Conservation (phyloP, 176 grass and related monocot species). For the Saccharum spontaneum region DNA sequence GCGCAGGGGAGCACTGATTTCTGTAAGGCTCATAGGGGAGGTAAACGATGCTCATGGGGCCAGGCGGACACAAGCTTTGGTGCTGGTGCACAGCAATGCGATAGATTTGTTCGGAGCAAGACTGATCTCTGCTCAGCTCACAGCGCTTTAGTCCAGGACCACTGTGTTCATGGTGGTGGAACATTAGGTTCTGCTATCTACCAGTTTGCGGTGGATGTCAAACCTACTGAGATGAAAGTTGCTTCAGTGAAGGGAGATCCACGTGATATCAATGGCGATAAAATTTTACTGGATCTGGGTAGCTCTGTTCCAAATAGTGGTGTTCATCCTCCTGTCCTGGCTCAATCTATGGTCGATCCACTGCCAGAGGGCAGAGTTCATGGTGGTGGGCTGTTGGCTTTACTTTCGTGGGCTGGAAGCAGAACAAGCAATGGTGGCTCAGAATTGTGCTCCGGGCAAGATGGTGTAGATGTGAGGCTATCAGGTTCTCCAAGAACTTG, state of each 20-base stretch:
- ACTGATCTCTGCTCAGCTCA: constrained; percentile 62
- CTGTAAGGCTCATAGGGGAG: constrained; percentile 83
- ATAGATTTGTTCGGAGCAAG: constrained; percentile 71
- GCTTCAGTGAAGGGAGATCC: constrained; percentile 28
- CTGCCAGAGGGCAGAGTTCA: constrained; percentile 83
- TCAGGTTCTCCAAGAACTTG: constrained; percentile 24
- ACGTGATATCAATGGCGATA: background rate
- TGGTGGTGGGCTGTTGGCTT: constrained; percentile 73
- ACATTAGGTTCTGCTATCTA: constrained; percentile 39
- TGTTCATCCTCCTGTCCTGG: background rate
- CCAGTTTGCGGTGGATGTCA: background rate
- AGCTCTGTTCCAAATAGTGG: background rate
- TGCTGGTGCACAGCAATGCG: constrained; percentile 42
- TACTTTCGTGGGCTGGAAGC: constrained; percentile 44
- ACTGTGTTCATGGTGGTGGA: constrained; percentile 76
- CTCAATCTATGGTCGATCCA: constrained; percentile 16
- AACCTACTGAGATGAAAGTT: constrained; percentile 35
- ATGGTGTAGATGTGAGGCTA: constrained; percentile 44
- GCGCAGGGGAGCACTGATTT: constrained; percentile 83
- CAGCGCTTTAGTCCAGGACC: constrained; percentile 66
- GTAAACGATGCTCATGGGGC: constrained; percentile 69
- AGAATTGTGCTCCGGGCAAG: constrained; percentile 31
- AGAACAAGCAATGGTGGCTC: constrained; percentile 4
- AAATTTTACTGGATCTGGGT: background rate
- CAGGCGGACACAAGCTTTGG: constrained; percentile 30